A percentile compares a stretch with the other conserved stretches of the same genome.
Evolutionary conservation across 345 rosid genomes (phyloP).

Genomic region (Cardamine chenopodiifolia): DNA sequence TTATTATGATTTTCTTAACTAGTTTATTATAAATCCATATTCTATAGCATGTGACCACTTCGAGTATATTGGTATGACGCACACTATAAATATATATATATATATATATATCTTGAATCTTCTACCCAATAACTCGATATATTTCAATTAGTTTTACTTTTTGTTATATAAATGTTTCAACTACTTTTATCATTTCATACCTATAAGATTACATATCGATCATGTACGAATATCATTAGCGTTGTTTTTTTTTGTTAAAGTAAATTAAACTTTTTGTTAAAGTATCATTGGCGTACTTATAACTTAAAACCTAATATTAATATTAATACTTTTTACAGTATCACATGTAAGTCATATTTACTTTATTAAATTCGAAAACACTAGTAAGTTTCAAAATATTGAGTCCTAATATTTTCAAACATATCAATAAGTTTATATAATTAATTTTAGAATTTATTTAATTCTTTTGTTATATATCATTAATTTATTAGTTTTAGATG

Average conservation of each 20-base stretch:
- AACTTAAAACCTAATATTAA: not conserved
- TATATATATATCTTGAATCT: slow-evolving; percentile 34
- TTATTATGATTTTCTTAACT: slow-evolving; percentile 10
- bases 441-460: not conserved
- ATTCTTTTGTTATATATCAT: not conserved
- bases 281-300: not conserved
- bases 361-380: not conserved
- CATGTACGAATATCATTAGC: not conserved
- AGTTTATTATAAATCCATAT: slow-evolving; percentile 8
- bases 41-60: slow-evolving; percentile 31
- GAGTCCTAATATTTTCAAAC: not conserved
- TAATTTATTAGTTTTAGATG: not conserved
- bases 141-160: slow-evolving; percentile 17
- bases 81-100: no score
- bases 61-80: slow-evolving; percentile 33
- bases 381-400: not conserved
- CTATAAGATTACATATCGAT: slow-evolving; percentile 10
- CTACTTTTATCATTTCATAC: slow-evolving; percentile 20
- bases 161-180: slow-evolving; percentile 10
- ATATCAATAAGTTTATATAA: not conserved
- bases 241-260: no score
- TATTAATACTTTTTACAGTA: not conserved
- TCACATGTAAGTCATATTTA: not conserved
- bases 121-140: slow-evolving; percentile 25
- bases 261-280: no score